These are phyloP conservation scores for Favolaschia claudopus DNA, from an alignment of 768 basidiomycete species.

Conservation along the genomic window DNA sequence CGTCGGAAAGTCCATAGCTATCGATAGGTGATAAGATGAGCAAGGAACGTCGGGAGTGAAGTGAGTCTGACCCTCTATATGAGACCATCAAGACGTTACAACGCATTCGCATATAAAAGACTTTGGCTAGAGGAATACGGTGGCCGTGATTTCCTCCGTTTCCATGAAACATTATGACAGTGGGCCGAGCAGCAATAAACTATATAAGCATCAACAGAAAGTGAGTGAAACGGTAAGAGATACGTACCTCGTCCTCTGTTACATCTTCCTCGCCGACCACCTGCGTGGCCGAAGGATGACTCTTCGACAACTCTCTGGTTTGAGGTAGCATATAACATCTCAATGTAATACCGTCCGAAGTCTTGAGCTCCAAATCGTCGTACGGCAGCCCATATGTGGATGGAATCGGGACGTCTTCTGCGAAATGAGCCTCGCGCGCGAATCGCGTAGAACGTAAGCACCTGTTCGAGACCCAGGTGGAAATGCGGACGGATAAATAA, in stretches of 20 bases:
- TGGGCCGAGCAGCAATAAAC: constrained; percentile 70
- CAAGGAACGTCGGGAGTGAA: background rate
- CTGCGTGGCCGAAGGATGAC: constrained; percentile 39
- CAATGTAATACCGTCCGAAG: constrained; percentile 75
- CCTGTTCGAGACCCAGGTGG: constrained; percentile 80
- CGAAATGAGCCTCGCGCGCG: constrained; percentile 15
- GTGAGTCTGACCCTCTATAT: constrained; percentile 80
- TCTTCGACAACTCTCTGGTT: constrained; percentile 52
- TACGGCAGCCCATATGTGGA: constrained; percentile 75
- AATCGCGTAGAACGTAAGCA: constrained; percentile 34
- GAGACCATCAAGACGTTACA: constrained; percentile 96
- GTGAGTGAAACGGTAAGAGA: background rate
- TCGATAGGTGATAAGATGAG: background rate
- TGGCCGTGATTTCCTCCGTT: constrained; percentile 90
- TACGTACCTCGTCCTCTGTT: constrained; percentile 67
- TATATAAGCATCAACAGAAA: constrained; percentile 13
- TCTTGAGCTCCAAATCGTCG: constrained; percentile 74
- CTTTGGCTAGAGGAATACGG: constrained; percentile 84
- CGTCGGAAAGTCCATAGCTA: constrained; percentile 91
- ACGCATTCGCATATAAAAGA: constrained; percentile 83
- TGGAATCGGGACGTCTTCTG: constrained; percentile 75
- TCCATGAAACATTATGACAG: constrained; percentile 93
- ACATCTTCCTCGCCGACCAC: constrained; percentile 46
- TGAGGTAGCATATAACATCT: constrained; percentile 82
- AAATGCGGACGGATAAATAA: constrained; percentile 91